Evolutionary conservation across 73 alveolate species (phyloP), one percentile per base, ranked within the genome.

Genomic region (Paramecium sonneborni): DNA sequence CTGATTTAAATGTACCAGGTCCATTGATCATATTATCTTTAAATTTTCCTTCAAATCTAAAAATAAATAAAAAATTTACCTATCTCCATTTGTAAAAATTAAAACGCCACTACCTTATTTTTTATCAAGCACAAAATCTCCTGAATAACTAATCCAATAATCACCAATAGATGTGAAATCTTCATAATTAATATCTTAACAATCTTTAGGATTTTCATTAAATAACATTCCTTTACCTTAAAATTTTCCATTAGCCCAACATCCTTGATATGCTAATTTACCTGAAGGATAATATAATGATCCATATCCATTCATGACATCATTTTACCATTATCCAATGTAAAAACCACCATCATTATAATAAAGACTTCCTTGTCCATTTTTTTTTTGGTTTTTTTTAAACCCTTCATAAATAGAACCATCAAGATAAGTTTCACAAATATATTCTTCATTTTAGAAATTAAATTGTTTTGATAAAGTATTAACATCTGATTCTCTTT

Each of bases 211-310:
- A 43, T 79, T 79, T 43, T 79, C 90, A 79, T 79, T 79, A 43
- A 79, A 79, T 12, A 79, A 14, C 72, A 79, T 46, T 43, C 90
- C 90, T 24, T 79, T 79, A 8, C 90, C 90, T 30, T 79, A 41
- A 46, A 79, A 79, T 18, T 79, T 24, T 4, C 55, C 90, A 44
- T 79, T 46, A 5, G 23, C 70, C 90, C 90, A 79, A 20, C 30
- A 38, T 2, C 90, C 90, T 79, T 79, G n/a, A 44, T 79, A 79
- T 23, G 76, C 90, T 43, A 79, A 14, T 24, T 79, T 79, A 3
- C 90, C 90, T 30, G 90, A 79, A 23, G 90, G 90, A 43, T 79
- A 79, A 44, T 79, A 79, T 23, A 79, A 44, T 24, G 90, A 79
- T 1, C 90, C 90, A 79, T 39, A 79, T 11, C 90, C 90, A 44